Base-by-base conservation (phyloP, 2,329 filamentous ascomycete genomes). In the Lasiodiplodia gonubiensis region DNA sequence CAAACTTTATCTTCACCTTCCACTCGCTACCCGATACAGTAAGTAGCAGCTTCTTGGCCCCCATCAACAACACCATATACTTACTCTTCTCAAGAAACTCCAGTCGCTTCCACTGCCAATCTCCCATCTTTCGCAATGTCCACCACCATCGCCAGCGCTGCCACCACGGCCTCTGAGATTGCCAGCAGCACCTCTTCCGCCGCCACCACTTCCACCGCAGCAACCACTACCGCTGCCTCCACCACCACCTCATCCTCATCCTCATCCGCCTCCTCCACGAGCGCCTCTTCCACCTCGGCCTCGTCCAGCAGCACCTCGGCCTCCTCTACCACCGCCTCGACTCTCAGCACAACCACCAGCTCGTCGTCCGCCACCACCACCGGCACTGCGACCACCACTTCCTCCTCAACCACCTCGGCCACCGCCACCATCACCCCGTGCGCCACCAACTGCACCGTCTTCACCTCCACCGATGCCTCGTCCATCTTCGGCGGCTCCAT, bases 391-490 rank as follows among this genome's bases (percentile, higher is more conserved):
- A 11, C 42, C 42, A 27, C 16, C 37, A 59, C 64, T 23, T 23
- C 37, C 6, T 54, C 61, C 35, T 8, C 61, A 18, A 57, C 64
- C 16, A 27, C 39, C 10, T 27, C 51, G 21, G 11, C 27, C 25
- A 33, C 64, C 11, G 46, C 25, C 14, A 39, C 64, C 39, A 12
- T 66, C 39, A 66, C 64, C 21, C 52, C 52, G n/a, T 66, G 64
- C 53, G 18, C 59, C 18, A 33, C 64, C 35, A 37, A 66, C 52
- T 66, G 64, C 42, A 59, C 52, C 39, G 35, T 66, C 52, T 66
- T 57, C 53, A 66, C 39, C 12, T 66, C 64, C 14, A 42, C 30
- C 53, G 7, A 2, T 8, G 52, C 27, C 14, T 48, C 64, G 21
- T 66, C 64, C 11, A 30, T 66, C 21, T 37, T 49, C 6, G 64